Evolutionary conservation across 2,329 filamentous ascomycete species (phyloP), one percentile per base, ranked within the genome.

Genomic region (Phyllosticta citrichinensis): DNA sequence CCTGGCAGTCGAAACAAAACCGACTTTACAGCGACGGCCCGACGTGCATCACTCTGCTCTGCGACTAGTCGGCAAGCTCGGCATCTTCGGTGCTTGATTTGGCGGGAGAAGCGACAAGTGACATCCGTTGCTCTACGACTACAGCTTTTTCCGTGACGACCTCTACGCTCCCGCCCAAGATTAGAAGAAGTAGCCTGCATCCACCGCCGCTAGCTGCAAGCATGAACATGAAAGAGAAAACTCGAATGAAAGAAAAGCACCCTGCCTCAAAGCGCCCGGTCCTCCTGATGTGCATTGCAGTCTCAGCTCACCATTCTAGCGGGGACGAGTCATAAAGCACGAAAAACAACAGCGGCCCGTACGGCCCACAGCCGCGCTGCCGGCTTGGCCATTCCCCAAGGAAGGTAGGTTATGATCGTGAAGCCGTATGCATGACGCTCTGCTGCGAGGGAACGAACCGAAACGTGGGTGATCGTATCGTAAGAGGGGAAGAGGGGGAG

Each of bases 271-370:
- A 57, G 60, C 60, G 60, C 60, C 60, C 60, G 55, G 60, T 62
- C 60, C 60, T 62, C 60, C 60, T 58, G 60, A 58, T 24, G 60
- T 62, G 60, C 60, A 62, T 52, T 57, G 60, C 60, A 62, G 55
- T 62, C 60, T 57, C 60, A 54, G 56, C 60, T 53, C 57, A 58
- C 55, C 35, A 55, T 30, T 62, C 55, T 62, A 62, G 56, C 55
- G 55, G 55, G 56, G 50, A 56, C 55, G 51, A 62, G 35, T 62
- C 60, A 50, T 57, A 55, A 58, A 58, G 55, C 60, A 62, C 60
- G 55, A 55, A 62, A 40, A 55, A 50, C 57, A 62, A 58, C 30
- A 54, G 60, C 60, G 57, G 57, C 52, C 56, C 60, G 56, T 55
- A 57, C 54, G 55, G 35, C 55, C 60, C 52, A 58, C 55, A 62